Conservation (phyloP, 78 protist genomes). For the Monocercomonoides exilis region DNA sequence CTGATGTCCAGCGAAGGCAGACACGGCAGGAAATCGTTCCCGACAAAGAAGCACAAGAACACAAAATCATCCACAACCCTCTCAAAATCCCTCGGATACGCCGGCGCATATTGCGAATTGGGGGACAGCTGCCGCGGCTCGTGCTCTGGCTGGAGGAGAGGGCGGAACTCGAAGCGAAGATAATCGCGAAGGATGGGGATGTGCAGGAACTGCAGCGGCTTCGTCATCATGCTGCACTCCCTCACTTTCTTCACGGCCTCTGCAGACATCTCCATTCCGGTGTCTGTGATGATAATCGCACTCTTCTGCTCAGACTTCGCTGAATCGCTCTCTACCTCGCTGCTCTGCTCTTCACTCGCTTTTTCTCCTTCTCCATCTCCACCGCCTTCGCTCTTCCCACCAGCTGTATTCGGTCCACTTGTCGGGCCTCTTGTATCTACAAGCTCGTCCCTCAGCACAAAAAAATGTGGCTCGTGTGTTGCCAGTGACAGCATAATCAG, state of each 20-base stretch:
- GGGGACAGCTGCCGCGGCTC: neutral
- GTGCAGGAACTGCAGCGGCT: constrained; percentile 10
- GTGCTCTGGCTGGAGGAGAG: neutral
- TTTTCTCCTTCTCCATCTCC: no score
- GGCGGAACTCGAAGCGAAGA: constrained; percentile 4
- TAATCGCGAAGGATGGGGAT: constrained; percentile 26
- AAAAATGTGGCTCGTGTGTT: constrained; percentile 75
- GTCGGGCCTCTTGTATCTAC: neutral
- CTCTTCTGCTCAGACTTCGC: neutral
- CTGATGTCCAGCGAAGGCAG: constrained; percentile 25
- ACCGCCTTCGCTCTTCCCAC: neutral
- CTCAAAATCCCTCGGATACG: constrained; percentile 14
- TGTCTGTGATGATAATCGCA: constrained; percentile 8
- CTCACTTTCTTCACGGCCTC: neutral
- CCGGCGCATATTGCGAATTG: neutral
- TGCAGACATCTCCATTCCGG: neutral
- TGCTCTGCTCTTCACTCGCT: neutral
- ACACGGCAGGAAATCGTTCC: constrained; percentile 44
- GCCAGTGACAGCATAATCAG: constrained; percentile 76
- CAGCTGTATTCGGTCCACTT: neutral
- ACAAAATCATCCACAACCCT: constrained; percentile 32
- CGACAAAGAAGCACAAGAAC: constrained; percentile 35
- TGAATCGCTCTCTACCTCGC: neutral
- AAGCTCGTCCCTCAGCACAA: constrained; percentile 71
- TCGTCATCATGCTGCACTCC: no score